Conservation (phyloP, 192 early-diverging fungal species). For the Dimargaris xerosporica region DNA sequence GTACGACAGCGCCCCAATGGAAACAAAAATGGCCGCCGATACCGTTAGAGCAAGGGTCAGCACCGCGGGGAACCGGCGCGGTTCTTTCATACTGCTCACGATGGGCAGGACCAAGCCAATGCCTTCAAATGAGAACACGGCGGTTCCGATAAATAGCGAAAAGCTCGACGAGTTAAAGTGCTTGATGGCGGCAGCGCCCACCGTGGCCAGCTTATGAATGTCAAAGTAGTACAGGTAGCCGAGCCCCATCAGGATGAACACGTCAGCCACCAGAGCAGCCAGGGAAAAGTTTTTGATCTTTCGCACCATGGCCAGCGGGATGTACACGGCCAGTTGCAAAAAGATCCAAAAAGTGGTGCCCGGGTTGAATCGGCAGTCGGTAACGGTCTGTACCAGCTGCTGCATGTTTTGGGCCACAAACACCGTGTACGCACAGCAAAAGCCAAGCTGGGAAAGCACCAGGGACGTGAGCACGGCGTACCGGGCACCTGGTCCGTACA, state of each 20-base stretch:
- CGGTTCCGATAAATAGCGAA: constrained; percentile 85
- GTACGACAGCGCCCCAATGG: constrained; percentile 69
- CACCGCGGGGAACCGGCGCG: constrained; percentile 75
- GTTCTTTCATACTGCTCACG: constrained; percentile 73
- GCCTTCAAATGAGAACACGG: constrained; percentile 81
- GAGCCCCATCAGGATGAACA: constrained; percentile 82
- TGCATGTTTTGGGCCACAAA: constrained; percentile 76
- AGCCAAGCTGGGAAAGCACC: constrained; percentile 66
- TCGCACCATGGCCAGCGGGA: constrained; percentile 79
- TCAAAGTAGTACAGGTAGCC: constrained; percentile 74
- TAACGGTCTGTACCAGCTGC: constrained; percentile 50
- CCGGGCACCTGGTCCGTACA: constrained; percentile 46
- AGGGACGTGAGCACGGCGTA: constrained; percentile 49
- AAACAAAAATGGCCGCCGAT: constrained; percentile 67
- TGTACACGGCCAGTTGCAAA: constrained; percentile 55
- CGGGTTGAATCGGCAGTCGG: constrained; percentile 38
- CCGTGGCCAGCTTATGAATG: constrained; percentile 42
- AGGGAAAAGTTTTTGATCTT: constrained; percentile 78
- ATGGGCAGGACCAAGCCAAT: constrained; percentile 70
- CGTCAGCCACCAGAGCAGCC: constrained; percentile 76
- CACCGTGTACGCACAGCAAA: constrained; percentile 77
- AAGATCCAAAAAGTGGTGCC: constrained; percentile 60
- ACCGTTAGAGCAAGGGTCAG: constrained; percentile 59
- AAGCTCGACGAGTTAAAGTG: constrained; percentile 68
- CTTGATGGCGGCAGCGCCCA: constrained; percentile 54